A percentile compares a stretch with the other conserved stretches of the same genome.
Conservation (phyloP, 148 eudicot genomes). For the Camellia lanceoleosa region DNA sequence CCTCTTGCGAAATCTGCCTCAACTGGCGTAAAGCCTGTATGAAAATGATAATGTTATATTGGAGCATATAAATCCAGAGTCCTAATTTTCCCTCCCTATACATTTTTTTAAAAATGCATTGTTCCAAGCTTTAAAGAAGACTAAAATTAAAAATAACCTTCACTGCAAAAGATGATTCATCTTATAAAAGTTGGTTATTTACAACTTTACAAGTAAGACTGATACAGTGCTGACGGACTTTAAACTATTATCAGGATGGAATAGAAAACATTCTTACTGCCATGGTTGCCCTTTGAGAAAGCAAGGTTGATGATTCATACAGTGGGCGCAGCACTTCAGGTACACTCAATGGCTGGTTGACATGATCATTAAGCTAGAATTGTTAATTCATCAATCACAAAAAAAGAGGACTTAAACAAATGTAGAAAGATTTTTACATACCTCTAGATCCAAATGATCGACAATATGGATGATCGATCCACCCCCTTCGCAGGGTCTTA, state of each 20-base stretch:
- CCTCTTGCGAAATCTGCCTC: constrained; percentile 89
- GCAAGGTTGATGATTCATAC: constrained; percentile 83
- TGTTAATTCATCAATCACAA: not conserved
- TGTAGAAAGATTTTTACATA: constrained; percentile 13
- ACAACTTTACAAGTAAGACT: not conserved
- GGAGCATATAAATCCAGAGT: not conserved
- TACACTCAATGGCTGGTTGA: constrained; percentile 81
- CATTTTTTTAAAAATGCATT: not conserved
- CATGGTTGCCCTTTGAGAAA: constrained; percentile 84
- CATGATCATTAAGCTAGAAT: not conserved
- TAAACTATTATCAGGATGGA: not conserved
- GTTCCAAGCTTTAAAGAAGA: not conserved
- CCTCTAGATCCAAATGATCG: constrained; percentile 90
- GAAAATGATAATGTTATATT: not conserved
- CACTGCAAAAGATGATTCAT: not conserved
- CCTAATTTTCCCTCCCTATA: not conserved
- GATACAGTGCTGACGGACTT: not conserved
- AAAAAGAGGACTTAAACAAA: not conserved
- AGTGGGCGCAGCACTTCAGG: constrained; percentile 92
- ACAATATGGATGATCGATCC: constrained; percentile 88
- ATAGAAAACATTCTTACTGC: constrained; percentile 47
- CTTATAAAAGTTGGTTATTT: not conserved
- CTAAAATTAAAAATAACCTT: not conserved
- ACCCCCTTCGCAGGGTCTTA: constrained; percentile 94
- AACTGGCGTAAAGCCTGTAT: constrained; percentile 78